Conservation (phyloP, 164 flowering plant genomes). For the Berberis vulgaris region DNA sequence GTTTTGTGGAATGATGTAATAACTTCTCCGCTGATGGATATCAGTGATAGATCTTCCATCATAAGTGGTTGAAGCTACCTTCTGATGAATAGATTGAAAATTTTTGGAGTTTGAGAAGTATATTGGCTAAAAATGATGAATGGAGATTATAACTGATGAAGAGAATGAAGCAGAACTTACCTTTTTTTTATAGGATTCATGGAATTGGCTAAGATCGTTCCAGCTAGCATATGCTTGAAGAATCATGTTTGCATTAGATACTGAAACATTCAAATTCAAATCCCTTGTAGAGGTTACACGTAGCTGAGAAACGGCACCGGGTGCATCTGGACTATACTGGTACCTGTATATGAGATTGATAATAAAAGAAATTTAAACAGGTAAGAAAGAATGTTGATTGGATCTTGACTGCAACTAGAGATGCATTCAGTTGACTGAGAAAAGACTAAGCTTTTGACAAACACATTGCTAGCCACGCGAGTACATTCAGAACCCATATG, state of each 20-base stretch:
- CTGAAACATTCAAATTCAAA: constrained; percentile 83
- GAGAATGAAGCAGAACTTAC: constrained; percentile 22
- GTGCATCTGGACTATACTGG: constrained; percentile 57
- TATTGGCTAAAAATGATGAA: not conserved
- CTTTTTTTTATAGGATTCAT: constrained; percentile 30
- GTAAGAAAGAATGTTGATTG: no score
- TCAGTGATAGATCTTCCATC: constrained; percentile 44
- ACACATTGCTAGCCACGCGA: no score
- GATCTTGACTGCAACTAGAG: no score
- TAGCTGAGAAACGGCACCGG: constrained; percentile 72
- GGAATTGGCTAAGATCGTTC: constrained; percentile 58
- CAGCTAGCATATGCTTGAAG: constrained; percentile 99
- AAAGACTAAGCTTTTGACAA: no score
- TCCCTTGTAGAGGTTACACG: constrained; percentile 68
- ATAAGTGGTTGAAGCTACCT: constrained; percentile 26
- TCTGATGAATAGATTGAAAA: constrained; percentile 30
- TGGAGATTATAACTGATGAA: not conserved
- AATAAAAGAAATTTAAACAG: not conserved
- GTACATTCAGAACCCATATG: no score
- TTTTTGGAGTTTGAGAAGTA: not conserved
- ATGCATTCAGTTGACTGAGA: no score
- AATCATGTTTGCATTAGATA: constrained; percentile 81
- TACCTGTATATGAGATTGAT: constrained; percentile 40
- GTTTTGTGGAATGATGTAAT: constrained; percentile 72
- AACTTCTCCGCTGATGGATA: constrained; percentile 50